Base-by-base conservation (phyloP, 2,329 filamentous ascomycete genomes). In the Pochonia chlamydosporia region DNA sequence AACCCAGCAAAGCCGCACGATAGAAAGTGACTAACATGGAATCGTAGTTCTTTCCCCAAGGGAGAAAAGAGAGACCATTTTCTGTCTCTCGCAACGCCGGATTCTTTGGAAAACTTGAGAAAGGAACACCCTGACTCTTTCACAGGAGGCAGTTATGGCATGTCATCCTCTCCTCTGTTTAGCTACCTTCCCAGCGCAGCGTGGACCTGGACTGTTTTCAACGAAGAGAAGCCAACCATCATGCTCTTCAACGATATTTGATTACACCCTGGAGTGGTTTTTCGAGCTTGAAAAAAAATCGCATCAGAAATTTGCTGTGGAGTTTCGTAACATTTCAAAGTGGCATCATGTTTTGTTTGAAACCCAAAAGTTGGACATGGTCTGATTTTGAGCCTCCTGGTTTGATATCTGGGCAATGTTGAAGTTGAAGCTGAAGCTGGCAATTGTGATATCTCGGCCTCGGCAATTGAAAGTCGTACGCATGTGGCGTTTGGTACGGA, bases 21-120 rank as follows among this genome's bases (percentile, higher is more conserved):
- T n/a, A 11, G 30, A 33, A 4, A 33, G 30, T n/a, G 14, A 33
- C 30, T 33, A n/a, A 33, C 30, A 18, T 18, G 20, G 9, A 23
- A 21, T 18, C 49, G 66, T 63, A 43, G 58, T 59, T 7, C 59
- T 68, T 11, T 59, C 63, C 20, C 52, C 44, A 23, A 11, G 7
- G 66, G 66, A 25, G 50, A 58, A 10, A 56, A 59, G 42, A 56
- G 65, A 48, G 72, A 81, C 50, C 77, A 82, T 56, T 81, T 83
- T 58, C 63, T 83, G 46, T 74, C 73, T 9, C 73, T 81, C 52
- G 78, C 76, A 3, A 81, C 77, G 0, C 71, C 73, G 4, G 71
- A 79, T 46, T 74, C 77, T 48, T 72, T 82, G 51, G 73, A 75
- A 54, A 71, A 69, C 44, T 56, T 60, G 33, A 60, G 54, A n/a